phyloP scores from a whole-genome alignment of 2,329 filamentous ascomycete genomes.

The Talaromyces sp. region DNA sequence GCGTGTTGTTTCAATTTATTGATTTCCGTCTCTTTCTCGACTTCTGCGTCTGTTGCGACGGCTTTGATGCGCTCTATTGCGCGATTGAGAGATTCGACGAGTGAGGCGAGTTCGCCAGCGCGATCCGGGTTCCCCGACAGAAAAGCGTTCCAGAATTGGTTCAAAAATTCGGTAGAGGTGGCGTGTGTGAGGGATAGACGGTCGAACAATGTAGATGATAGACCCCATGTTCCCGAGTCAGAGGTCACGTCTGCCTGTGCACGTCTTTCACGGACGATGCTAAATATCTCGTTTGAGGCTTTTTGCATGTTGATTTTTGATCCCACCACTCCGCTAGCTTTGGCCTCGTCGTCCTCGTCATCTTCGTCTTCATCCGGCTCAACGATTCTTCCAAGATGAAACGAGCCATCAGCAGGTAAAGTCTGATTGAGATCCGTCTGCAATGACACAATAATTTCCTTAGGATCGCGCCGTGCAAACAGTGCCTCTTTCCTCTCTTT shows the following conservation, averaged over 20 bases:
- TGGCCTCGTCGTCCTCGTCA: slow-evolving; percentile 55
- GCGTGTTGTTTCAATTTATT: slow-evolving; percentile 66
- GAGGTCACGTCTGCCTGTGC: slow-evolving; percentile 37
- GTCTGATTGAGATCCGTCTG: slow-evolving; percentile 55
- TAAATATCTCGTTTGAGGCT: slow-evolving; percentile 55
- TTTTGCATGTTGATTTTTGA: slow-evolving; percentile 63
- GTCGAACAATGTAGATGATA: slow-evolving; percentile 55
- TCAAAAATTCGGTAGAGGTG: slow-evolving; percentile 91
- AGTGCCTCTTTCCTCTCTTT: slow-evolving; percentile 47
- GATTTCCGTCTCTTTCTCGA: slow-evolving; percentile 64
- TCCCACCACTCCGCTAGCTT: slow-evolving; percentile 55
- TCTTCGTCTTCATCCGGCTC: slow-evolving; percentile 52
- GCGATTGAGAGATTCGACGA: slow-evolving; percentile 75
- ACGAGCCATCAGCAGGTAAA: slow-evolving; percentile 54
- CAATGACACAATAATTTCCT: slow-evolving; percentile 63
- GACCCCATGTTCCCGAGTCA: slow-evolving; percentile 40
- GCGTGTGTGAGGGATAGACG: slow-evolving; percentile 74
- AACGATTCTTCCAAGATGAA: slow-evolving; percentile 62
- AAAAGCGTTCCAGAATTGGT: slow-evolving; percentile 94
- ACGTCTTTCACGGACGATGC: slow-evolving; percentile 57
- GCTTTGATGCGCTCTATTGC: slow-evolving; percentile 75
- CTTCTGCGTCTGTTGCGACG: slow-evolving; percentile 75
- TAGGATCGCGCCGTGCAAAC: slow-evolving; percentile 67
- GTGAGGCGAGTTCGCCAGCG: slow-evolving; percentile 72
- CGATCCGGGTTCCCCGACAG: slow-evolving; percentile 80